phyloP scores from a whole-genome alignment of 352 stramenopile genomes.

The Globisporangium ultimum region DNA sequence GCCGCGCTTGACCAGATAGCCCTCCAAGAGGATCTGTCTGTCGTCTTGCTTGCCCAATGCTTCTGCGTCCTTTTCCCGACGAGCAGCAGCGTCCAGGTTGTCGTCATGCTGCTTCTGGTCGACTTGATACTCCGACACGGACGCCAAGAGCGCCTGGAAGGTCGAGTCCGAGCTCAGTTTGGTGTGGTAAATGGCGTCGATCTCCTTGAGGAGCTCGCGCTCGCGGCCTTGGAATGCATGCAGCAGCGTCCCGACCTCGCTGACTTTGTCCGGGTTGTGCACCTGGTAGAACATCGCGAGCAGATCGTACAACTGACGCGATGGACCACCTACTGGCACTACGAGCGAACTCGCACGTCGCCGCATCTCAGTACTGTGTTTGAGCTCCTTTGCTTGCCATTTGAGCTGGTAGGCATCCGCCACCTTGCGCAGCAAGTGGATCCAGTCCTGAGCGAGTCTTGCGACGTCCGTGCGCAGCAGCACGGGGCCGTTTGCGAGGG shows the following conservation, averaged over 20 bases:
- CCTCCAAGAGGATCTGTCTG: slow-evolving; percentile 52
- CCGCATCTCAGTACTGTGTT: neutral
- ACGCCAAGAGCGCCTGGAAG: slow-evolving; percentile 24
- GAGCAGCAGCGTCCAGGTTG: no score
- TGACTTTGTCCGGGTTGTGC: slow-evolving; percentile 84
- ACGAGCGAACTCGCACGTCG: slow-evolving; percentile 2
- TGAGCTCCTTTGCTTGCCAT: neutral
- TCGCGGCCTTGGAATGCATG: slow-evolving; percentile 55
- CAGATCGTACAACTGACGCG: slow-evolving; percentile 25
- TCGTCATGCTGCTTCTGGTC: slow-evolving; percentile 7
- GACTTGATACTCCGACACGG: slow-evolving; percentile 17
- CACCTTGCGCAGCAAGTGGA: slow-evolving; percentile 17
- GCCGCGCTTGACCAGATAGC: slow-evolving; percentile 71
- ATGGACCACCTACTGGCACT: neutral
- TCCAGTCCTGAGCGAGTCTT: slow-evolving; percentile 32
- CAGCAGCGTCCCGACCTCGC: slow-evolving; percentile 69
- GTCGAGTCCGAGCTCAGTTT: slow-evolving; percentile 28
- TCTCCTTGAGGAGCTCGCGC: slow-evolving; percentile 41
- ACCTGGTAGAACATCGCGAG: slow-evolving; percentile 86
- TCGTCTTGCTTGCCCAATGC: neutral
- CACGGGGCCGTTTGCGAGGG: slow-evolving; percentile 31
- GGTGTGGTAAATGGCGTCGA: slow-evolving; percentile 68
- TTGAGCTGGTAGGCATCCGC: slow-evolving; percentile 14
- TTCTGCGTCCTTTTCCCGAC: no score
- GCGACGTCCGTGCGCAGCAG: slow-evolving; percentile 30